phyloP scores from a whole-genome alignment of 1,139 yeast genomes.

The Meyerozyma guilliermondii region DNA sequence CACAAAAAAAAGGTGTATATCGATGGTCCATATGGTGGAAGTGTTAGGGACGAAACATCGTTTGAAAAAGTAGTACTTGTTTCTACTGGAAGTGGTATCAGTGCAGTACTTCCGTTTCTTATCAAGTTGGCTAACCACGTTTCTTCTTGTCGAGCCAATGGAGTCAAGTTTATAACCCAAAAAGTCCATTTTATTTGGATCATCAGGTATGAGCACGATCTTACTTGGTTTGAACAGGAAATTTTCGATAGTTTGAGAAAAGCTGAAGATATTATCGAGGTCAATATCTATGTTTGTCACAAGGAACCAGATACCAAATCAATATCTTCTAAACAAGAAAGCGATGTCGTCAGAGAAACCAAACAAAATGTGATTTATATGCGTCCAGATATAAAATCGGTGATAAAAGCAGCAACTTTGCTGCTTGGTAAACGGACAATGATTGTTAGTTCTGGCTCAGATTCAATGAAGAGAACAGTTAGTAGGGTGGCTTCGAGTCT shows the following conservation, averaged over 20 bases:
- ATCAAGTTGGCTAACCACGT: slow-evolving; percentile 17
- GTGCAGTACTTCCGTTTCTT: slow-evolving; percentile 50
- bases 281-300: slow-evolving; percentile 21
- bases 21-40: slow-evolving; percentile 67
- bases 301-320: not conserved
- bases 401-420: not conserved
- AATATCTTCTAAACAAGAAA: no score
- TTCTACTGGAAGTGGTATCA: slow-evolving; percentile 52
- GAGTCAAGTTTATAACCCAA: slow-evolving; percentile 14
- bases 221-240: slow-evolving; percentile 44
- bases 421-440: slow-evolving; percentile 35
- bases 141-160: slow-evolving; percentile 8
- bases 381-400: not conserved
- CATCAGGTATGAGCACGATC: slow-evolving; percentile 27
- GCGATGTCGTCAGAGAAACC: no score
- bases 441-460: slow-evolving; percentile 50
- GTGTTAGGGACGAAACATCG: slow-evolving; percentile 41
- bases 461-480: slow-evolving; percentile 35
- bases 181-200: slow-evolving; percentile 48
- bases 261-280: slow-evolving; percentile 20
- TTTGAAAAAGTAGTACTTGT: slow-evolving; percentile 45
- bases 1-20: slow-evolving; percentile 34
- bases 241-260: slow-evolving; percentile 22
- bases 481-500: slow-evolving; percentile 38
- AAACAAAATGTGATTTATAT: not conserved